phyloP scores from a whole-genome alignment of 208 protist species.

The Wallacemonas rigidus region DNA sequence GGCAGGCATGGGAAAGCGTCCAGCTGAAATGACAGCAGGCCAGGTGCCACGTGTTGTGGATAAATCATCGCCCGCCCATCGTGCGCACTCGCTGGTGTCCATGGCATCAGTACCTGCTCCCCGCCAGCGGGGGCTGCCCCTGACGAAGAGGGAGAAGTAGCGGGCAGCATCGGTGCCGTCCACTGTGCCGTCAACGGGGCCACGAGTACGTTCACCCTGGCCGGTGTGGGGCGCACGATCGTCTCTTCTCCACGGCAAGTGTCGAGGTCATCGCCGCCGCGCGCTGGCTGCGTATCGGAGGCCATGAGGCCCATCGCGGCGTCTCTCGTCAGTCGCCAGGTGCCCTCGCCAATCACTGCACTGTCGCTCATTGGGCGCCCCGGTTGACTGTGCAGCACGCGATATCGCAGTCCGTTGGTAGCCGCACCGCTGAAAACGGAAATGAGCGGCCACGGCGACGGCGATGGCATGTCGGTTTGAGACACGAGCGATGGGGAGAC shows the following conservation, averaged over 20 bases:
- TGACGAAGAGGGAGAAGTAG: not conserved
- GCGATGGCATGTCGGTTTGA: not conserved
- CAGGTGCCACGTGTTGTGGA: not conserved
- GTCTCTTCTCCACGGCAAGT: no score
- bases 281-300: no score
- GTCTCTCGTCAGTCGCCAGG: not conserved
- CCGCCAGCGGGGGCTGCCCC: not conserved
- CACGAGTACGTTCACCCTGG: not conserved
- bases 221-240: not conserved
- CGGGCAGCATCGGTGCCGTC: conserved; percentile 6
- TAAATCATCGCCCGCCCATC: conserved; percentile 7
- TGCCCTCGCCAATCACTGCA: conserved; percentile 1
- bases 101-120: conserved; percentile 8
- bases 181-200: conserved; percentile 12
- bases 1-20: not conserved
- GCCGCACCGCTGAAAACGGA: not conserved
- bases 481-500: not conserved
- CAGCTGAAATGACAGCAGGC: conserved; percentile 8
- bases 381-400: conserved; percentile 5
- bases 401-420: conserved; percentile 1
- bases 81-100: conserved; percentile 1
- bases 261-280: no score
- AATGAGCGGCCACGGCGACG: not conserved
- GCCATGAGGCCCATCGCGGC: not conserved
- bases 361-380: not conserved